A percentile compares a stretch with the other conserved stretches of the same genome.
phyloP scores from a whole-genome alignment of 2,329 filamentous ascomycete genomes.

The Cordyceps pruinosa region DNA sequence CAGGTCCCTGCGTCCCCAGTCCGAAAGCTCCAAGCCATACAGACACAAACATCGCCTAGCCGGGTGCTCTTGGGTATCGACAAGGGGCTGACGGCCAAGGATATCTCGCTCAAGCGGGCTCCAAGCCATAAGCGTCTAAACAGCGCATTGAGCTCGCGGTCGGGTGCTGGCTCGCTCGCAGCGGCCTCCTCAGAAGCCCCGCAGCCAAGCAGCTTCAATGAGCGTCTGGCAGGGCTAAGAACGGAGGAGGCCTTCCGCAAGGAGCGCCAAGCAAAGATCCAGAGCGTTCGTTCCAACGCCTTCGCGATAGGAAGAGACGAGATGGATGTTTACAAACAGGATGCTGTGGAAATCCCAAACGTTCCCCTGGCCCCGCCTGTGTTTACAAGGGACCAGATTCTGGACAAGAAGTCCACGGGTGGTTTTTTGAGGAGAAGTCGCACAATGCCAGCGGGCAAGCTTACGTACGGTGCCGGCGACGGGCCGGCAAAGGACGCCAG shows the following conservation, averaged over 20 bases:
- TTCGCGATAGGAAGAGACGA: conserved; percentile 53
- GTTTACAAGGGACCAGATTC: conserved; percentile 59
- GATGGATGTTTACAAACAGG: conserved; percentile 52
- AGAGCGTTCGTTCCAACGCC: conserved; percentile 44
- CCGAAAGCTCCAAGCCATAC: conserved; percentile 43
- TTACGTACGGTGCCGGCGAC: conserved; percentile 10
- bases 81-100: conserved; percentile 71
- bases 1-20: conserved; percentile 74
- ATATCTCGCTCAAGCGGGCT: conserved; percentile 77
- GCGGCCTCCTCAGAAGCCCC: conserved; percentile 21
- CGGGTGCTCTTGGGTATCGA: conserved; percentile 80
- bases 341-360: conserved; percentile 48
- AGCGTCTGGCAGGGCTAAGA: conserved; percentile 69
- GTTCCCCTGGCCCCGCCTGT: conserved; percentile 40
- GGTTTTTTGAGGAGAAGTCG: conserved; percentile 36
- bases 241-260: conserved; percentile 44
- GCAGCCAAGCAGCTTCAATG: conserved; percentile 64
- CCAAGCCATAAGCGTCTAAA: conserved; percentile 35
- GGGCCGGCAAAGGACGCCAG: conserved; percentile 13
- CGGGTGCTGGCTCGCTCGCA: background rate
- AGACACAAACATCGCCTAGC: conserved; percentile 65
- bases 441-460: conserved; percentile 23
- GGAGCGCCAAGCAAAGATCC: conserved; percentile 46
- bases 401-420: conserved; percentile 25
- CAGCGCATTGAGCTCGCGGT: background rate